Conservation (phyloP, 2,329 filamentous ascomycete species). For the Arachnopeziza araneosa region DNA sequence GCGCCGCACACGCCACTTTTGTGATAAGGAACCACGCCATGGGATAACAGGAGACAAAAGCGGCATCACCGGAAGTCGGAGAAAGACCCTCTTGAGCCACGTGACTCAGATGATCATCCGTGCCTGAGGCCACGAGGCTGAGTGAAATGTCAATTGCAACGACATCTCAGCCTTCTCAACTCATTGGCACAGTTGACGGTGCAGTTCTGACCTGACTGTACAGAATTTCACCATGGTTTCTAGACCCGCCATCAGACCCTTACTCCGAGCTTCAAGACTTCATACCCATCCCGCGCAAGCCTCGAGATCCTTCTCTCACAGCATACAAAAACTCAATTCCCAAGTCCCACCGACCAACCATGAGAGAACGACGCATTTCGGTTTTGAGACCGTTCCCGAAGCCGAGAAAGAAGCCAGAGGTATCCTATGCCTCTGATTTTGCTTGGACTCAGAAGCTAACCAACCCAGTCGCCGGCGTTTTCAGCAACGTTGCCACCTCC, state of each 20-base stretch:
- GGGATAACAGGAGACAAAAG: neutral
- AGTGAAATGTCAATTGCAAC: neutral
- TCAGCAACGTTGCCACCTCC: slow-evolving; percentile 80
- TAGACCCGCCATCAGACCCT: slow-evolving; percentile 18
- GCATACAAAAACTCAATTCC: slow-evolving; percentile 9
- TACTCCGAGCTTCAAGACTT: slow-evolving; percentile 15
- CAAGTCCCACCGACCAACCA: slow-evolving; percentile 19
- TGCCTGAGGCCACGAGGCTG: slow-evolving; percentile 7
- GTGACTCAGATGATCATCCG: neutral
- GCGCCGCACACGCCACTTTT: neutral
- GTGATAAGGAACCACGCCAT: neutral
- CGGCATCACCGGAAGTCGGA: neutral
- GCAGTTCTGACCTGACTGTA: neutral
- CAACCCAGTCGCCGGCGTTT: slow-evolving; percentile 58
- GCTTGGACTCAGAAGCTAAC: neutral
- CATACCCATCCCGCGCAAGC: slow-evolving; percentile 13
- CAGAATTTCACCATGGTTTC: slow-evolving; percentile 19
- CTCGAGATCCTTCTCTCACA: slow-evolving; percentile 17
- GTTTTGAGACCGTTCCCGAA: slow-evolving; percentile 31
- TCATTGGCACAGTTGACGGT: neutral
- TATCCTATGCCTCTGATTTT: slow-evolving; percentile 9
- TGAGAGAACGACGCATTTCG: slow-evolving; percentile 32
- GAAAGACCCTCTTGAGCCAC: neutral
- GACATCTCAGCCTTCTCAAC: neutral
- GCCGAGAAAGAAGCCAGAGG: slow-evolving; percentile 32